Percentiles rank a stretch among this genome's conserved stretches.
Evolutionary conservation across 78 protist genomes (phyloP).

Genomic region (Ministeria vibrans): DNA sequence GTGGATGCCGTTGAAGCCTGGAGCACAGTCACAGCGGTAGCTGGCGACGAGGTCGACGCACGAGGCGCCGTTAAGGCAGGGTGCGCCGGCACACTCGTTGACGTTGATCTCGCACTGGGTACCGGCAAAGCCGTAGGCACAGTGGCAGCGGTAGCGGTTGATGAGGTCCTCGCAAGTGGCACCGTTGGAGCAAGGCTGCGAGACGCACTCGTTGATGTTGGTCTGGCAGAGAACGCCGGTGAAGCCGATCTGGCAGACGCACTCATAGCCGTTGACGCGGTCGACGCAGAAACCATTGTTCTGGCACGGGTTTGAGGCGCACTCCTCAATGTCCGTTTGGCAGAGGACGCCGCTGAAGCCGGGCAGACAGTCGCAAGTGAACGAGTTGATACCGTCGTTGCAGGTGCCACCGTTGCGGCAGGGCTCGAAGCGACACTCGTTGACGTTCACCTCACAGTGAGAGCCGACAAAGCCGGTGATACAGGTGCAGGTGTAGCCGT

Average conservation of each 20-base stretch:
- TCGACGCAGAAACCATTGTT: too few species aligned
- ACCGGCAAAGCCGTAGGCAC: neutral
- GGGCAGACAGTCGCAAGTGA: too few species aligned
- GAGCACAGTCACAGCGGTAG: neutral
- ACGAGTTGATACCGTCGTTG: too few species aligned
- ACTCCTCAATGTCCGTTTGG: too few species aligned
- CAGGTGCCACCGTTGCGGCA: too few species aligned
- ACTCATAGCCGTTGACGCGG: too few species aligned
- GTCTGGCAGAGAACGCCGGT: too few species aligned
- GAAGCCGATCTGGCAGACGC: too few species aligned
- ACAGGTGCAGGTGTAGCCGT: neutral
- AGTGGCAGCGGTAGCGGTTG: neutral
- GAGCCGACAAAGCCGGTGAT: neutral
- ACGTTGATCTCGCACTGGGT: neutral
- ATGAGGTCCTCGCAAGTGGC: neutral
- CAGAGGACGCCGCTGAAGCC: too few species aligned
- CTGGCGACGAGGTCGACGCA: neutral
- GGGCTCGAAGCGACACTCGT: too few species aligned
- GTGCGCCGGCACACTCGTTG: neutral
- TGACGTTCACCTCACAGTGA: neutral
- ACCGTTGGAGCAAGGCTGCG: neutral
- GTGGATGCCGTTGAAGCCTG: neutral
- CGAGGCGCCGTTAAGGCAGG: constrained; percentile 2
- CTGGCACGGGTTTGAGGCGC: too few species aligned
- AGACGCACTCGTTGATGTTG: too few species aligned